These are phyloP conservation scores for Populus nigra DNA, from an alignment of 345 rosid genomes.

Conservation along the genomic window DNA sequence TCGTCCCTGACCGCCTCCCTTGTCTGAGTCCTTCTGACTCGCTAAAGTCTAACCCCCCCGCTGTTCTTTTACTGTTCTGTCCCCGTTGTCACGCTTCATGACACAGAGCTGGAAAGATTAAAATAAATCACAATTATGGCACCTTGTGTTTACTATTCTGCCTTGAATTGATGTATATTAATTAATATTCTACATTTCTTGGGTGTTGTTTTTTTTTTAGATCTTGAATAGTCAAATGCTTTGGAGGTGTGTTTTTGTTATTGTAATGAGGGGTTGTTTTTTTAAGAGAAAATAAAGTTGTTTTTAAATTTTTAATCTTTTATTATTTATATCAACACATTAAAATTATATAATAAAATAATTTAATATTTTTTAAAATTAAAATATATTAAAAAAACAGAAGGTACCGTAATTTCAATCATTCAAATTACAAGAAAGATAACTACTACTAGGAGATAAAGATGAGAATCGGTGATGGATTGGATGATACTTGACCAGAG, in stretches of 20 bases:
- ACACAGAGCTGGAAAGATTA: neutral
- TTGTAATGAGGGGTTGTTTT: neutral
- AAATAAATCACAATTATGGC: neutral
- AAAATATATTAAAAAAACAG: no score
- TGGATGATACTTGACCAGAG: no score
- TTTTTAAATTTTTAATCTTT: no score
- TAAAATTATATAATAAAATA: no score
- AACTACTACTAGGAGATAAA: no score
- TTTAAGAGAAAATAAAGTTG: neutral
- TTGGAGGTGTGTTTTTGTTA: neutral
- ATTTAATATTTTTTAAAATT: no score
- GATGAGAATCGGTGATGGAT: no score
- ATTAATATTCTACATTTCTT: neutral
- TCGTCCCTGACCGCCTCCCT: slow-evolving; percentile 27
- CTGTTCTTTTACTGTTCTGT: neutral
- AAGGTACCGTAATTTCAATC: no score
- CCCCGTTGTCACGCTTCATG: neutral
- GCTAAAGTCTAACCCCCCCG: neutral
- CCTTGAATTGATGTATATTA: neutral
- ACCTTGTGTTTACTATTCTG: neutral
- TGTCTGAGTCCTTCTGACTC: slow-evolving; percentile 13
- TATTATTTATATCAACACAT: no score
- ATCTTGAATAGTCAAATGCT: neutral
- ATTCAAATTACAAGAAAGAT: no score
- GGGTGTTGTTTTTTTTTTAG: no score